Base-by-base conservation (phyloP, 1,284 basidiomycete genomes). In the Ustilago bromivora region DNA sequence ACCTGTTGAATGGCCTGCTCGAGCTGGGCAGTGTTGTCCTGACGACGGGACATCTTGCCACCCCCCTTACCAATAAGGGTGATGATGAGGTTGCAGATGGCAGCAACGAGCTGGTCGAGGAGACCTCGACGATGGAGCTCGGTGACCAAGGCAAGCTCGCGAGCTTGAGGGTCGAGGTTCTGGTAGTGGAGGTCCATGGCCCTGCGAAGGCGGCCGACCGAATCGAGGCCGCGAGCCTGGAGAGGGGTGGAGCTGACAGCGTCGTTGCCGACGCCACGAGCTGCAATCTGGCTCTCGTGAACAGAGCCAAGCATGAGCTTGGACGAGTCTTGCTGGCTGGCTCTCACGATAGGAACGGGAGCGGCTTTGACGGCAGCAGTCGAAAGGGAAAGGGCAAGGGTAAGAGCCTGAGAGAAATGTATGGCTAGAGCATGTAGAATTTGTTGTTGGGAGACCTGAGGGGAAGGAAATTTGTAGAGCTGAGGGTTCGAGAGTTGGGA, bases 111-210 rank as follows among this genome's bases (percentile, higher is more conserved):
- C 75, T 72, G 67, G 61, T 81, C 79, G 47, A 80, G 73, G 15
- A 80, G 53, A 11, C 77, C 79, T 23, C 79, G 72, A 23, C 74
- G 70, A 51, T 79, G 66, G 13, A 81, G 71, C 57, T 81, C 79
- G 46, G 66, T 66, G 65, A 78, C 67, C 49, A 78, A 41, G 41
- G 73, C 69, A 9, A 67, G 57, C 32, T 69, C 69, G 35, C 76
- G 72, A 11, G 68, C 66, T 56, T 68, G 47, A 31, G 72, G 72
- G 13, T 71, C 57, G 55, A 71, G n/a, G 34, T 78, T 47, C 28
- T 63, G 58, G 49, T 66, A 78, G 31, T 58, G 73, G 6, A 72
- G 34, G 40, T 78, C 74, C 46, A 75, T 67, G 10, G 69, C 57
- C 31, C 76, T 57, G 51, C 66, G 70, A 13, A 71, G 55, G 52